Percentiles rank a stretch among this genome's conserved stretches.
Evolutionary conservation across 352 stramenopile species (phyloP).

Genomic region (Globisporangium solare): DNA sequence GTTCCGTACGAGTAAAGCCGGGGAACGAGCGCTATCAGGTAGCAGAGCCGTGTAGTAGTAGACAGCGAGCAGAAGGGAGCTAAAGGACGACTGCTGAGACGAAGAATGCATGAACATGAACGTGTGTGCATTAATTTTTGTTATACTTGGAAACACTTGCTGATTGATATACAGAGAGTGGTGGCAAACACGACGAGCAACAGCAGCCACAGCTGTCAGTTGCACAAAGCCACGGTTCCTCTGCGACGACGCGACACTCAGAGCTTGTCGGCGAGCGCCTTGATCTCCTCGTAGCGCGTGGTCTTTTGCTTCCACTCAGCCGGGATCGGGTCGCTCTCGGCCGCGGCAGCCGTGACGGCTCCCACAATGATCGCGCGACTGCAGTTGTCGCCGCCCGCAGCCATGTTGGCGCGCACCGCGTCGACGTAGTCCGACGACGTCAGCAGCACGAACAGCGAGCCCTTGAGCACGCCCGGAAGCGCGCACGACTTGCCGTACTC

Average conservation of each 20-base stretch:
- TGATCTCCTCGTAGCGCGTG: slow-evolving; percentile 29
- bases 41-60: too few species aligned
- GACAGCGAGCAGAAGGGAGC: too few species aligned
- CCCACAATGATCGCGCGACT: slow-evolving; percentile 62
- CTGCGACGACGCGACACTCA: slow-evolving; percentile 14
- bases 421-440: slow-evolving; percentile 37
- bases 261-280: slow-evolving; percentile 36
- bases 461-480: slow-evolving; percentile 51
- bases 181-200: too few species aligned
- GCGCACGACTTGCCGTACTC: slow-evolving; percentile 58
- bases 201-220: too few species aligned
- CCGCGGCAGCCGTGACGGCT: slow-evolving; percentile 36
- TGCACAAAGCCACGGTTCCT: too few species aligned
- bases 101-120: too few species aligned
- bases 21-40: too few species aligned
- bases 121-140: too few species aligned
- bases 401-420: slow-evolving; percentile 48
- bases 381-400: slow-evolving; percentile 66
- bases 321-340: slow-evolving; percentile 24
- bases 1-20: slow-evolving; percentile 34
- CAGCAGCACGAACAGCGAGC: slow-evolving; percentile 54
- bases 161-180: too few species aligned
- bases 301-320: slow-evolving; percentile 50
- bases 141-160: too few species aligned
- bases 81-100: too few species aligned